phyloP scores from a whole-genome alignment of 495 filamentous ascomycete species.

The Aspergillus funiculosus region DNA sequence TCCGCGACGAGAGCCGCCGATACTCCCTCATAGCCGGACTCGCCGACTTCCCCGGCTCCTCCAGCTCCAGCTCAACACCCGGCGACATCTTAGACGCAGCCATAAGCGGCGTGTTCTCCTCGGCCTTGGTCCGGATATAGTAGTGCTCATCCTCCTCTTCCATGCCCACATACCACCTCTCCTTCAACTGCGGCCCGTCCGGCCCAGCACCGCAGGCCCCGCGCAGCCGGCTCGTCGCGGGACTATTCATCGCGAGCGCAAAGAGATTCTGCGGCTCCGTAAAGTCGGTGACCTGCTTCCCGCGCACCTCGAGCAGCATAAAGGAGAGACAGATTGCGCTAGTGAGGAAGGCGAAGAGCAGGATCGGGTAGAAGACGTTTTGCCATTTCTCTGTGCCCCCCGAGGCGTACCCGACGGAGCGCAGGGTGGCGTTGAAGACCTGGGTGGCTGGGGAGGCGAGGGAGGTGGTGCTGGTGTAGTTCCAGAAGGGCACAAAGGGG shows the following conservation, averaged over 20 bases:
- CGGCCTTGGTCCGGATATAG: conserved; percentile 32
- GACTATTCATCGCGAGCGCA: conserved; percentile 61
- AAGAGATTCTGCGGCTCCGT: conserved; percentile 72
- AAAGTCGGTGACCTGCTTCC: conserved; percentile 63
- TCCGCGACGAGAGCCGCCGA: conserved; percentile 23
- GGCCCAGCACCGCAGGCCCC: conserved; percentile 65
- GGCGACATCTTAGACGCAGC: neutral
- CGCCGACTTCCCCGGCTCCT: conserved; percentile 14
- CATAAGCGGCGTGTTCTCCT: conserved; percentile 14
- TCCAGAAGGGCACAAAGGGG: conserved; percentile 55
- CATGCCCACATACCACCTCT: conserved; percentile 54
- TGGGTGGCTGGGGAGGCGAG: conserved; percentile 28
- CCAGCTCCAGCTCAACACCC: conserved; percentile 20
- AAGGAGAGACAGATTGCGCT: conserved; percentile 58
- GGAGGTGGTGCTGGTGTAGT: conserved; percentile 31
- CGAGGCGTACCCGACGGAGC: conserved; percentile 57
- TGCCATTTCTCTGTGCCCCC: conserved; percentile 54
- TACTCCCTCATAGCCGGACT: conserved; percentile 35
- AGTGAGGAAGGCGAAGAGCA: conserved; percentile 55
- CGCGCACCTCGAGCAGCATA: conserved; percentile 42
- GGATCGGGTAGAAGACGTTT: conserved; percentile 55
- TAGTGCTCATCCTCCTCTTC: conserved; percentile 35
- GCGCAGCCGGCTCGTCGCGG: conserved; percentile 45
- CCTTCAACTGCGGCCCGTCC: conserved; percentile 44
- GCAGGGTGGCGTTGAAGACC: conserved; percentile 51